Percentiles rank a stretch among this genome's conserved stretches.
Conservation (phyloP, 495 filamentous ascomycete species). For the Trichoderma reesei region DNA sequence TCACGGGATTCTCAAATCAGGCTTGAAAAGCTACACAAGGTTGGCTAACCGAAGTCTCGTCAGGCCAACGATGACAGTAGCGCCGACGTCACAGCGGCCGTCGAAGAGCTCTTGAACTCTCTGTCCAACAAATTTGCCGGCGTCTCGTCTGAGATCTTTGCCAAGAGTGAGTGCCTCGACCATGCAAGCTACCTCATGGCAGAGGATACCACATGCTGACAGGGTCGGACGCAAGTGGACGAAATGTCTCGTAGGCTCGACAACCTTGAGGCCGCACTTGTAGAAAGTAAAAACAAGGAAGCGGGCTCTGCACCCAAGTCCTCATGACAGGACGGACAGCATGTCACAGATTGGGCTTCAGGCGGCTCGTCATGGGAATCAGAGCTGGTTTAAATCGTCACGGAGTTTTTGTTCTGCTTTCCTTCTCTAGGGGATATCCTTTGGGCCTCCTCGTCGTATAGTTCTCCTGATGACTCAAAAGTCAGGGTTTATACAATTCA, state of each 20-base stretch:
- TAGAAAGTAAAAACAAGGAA: constrained; percentile 38
- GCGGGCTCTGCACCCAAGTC: constrained; percentile 20
- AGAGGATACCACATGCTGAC: constrained; percentile 6
- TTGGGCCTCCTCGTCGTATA: background rate
- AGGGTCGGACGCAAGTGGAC: constrained; percentile 53
- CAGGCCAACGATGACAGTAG: constrained; percentile 15
- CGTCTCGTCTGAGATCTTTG: constrained; percentile 74
- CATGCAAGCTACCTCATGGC: background rate
- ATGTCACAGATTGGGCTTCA: background rate
- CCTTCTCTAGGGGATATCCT: background rate
- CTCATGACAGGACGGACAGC: constrained; percentile 9
- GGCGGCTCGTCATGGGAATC: background rate
- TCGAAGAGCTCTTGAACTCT: constrained; percentile 78
- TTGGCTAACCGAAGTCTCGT: background rate
- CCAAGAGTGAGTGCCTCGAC: constrained; percentile 58
- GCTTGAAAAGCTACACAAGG: too few relatives aligned
- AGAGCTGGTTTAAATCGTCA: constrained; percentile 13
- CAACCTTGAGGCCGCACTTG: constrained; percentile 68
- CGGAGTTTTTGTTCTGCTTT: constrained; percentile 17
- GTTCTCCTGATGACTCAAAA: background rate
- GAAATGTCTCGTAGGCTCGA: constrained; percentile 89
- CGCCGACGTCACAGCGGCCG: constrained; percentile 61
- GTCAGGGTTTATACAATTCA: constrained; percentile 2
- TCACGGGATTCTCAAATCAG: too few relatives aligned
- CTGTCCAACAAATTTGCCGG: constrained; percentile 74